A percentile compares a stretch with the other conserved stretches of the same genome.
phyloP scores from a whole-genome alignment of 768 basidiomycete species.

The Tephrocybe sp. region DNA sequence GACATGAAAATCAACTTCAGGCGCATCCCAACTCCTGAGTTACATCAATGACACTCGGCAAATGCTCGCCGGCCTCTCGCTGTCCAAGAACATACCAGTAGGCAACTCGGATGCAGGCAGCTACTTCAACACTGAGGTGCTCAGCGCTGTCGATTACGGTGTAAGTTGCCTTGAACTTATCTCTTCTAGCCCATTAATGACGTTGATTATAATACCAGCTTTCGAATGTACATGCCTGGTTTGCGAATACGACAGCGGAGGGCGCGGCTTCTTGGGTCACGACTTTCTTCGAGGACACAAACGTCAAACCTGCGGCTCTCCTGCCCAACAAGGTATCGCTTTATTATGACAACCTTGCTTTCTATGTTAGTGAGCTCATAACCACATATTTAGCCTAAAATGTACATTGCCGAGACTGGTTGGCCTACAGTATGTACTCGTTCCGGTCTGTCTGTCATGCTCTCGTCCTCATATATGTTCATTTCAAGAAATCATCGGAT shows the following conservation, averaged over 20 bases:
- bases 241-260: constrained; percentile 71
- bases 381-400: constrained; percentile 44
- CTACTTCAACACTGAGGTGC: constrained; percentile 72
- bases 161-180: no score
- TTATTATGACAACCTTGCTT: background rate
- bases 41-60: constrained; percentile 67
- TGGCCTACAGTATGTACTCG: constrained; percentile 58
- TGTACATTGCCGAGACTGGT: constrained; percentile 95
- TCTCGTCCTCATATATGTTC: background rate
- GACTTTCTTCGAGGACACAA: constrained; percentile 70
- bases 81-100: constrained; percentile 65
- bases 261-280: constrained; percentile 83
- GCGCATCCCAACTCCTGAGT: constrained; percentile 57
- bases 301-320: constrained; percentile 56
- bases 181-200: no score
- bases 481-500: constrained; percentile 54
- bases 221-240: constrained; percentile 96
- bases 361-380: background rate
- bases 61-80: constrained; percentile 52
- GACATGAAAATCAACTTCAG: constrained; percentile 25
- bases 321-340: constrained; percentile 56
- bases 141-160: constrained; percentile 65
- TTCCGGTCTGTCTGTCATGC: background rate
- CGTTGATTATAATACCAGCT: constrained; percentile 51
- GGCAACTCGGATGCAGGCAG: constrained; percentile 88